Base-by-base conservation (phyloP, 2,329 filamentous ascomycete genomes). In the Trichophyton benhamiae region DNA sequence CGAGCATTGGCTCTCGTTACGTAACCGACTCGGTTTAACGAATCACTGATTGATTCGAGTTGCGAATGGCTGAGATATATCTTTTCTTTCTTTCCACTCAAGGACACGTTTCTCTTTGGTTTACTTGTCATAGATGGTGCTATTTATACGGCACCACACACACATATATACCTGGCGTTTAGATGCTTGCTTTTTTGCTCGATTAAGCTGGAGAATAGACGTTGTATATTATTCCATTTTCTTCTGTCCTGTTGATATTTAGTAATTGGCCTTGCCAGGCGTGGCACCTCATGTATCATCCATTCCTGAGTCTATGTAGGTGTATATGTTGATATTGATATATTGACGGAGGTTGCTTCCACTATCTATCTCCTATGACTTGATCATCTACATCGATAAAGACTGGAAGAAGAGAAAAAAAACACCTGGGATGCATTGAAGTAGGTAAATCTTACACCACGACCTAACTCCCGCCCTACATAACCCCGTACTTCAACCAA, bases 1-100 rank as follows among this genome's bases (percentile, higher is more conserved):
- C 70, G 83, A 86, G 72, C 75, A 74, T 42, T 80, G 81, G 67
- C 69, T 86, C 48, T 77, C 75, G 58, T 58, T 81, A 9, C 78
- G 81, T 68, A 77, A 78, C 59, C 68, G 77, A 60, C 65, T 83
- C 58, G 80, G 81, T 20, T 65, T 80, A 67, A 67, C 48, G 11
- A 62, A 66, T 38, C 58, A 60, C 15, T 44, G 53, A 57, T 58
- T 58, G 30, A 41, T 53, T n/a, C 22, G 3, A 11, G 33, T 13
- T 13, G 33, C 11, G 33, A 38, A 11, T 13, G 33, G 33, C 11
- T 13, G 13, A 13, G 11, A 38, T 13, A 38, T 13, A 38, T 9
- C 33, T 38, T 38, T 13, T 9, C 42, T n/a, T 46, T n/a, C 42
- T n/a, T 46, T n/a, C 42, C 41, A 2, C 33, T 36, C 3, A 36